Percentiles rank a stretch among this genome's conserved stretches.
These are phyloP conservation scores for Phytophthora constricta DNA, from an alignment of 352 stramenopile genomes.

Conservation along the genomic window DNA sequence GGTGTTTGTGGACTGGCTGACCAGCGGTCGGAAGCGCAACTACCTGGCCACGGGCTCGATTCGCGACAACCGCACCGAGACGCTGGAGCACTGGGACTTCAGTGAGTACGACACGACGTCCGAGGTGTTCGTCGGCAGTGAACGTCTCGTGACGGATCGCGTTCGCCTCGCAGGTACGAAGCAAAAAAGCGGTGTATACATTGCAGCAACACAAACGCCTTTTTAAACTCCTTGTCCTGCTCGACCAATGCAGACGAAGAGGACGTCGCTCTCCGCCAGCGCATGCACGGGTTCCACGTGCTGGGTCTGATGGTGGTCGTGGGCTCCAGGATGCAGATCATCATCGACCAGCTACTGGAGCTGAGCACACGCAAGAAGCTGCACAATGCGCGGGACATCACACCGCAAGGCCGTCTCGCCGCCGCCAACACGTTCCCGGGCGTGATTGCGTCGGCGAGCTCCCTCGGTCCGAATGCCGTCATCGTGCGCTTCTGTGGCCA, in stretches of 20 bases:
- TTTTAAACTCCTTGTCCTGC: too few relatives aligned
- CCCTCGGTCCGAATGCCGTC: conserved; percentile 60
- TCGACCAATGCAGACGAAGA: conserved; percentile 82
- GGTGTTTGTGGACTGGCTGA: conserved; percentile 88
- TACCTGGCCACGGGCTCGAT: conserved; percentile 69
- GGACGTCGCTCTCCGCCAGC: conserved; percentile 61
- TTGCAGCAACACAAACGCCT: too few relatives aligned
- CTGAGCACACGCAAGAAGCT: conserved; percentile 78
- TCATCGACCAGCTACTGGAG: conserved; percentile 63
- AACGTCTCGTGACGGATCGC: conserved; percentile 69
- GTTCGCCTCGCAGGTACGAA: conserved; percentile 66
- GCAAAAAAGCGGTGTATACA: too few relatives aligned
- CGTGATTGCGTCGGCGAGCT: conserved; percentile 79
- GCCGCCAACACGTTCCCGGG: conserved; percentile 50
- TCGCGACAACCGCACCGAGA: conserved; percentile 67
- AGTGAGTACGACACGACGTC: conserved; percentile 72
- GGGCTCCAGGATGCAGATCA: conserved; percentile 56
- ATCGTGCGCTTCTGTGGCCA: conserved; percentile 78
- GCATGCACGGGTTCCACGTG: conserved; percentile 81
- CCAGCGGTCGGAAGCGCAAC: conserved; percentile 84
- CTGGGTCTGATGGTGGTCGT: conserved; percentile 75
- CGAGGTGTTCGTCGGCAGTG: conserved; percentile 62
- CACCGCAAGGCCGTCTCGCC: conserved; percentile 67
- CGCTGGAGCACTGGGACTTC: conserved; percentile 83
- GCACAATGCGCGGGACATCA: conserved; percentile 73